phyloP scores from a whole-genome alignment of 495 filamentous ascomycete genomes.

The Pyronema domesticum region DNA sequence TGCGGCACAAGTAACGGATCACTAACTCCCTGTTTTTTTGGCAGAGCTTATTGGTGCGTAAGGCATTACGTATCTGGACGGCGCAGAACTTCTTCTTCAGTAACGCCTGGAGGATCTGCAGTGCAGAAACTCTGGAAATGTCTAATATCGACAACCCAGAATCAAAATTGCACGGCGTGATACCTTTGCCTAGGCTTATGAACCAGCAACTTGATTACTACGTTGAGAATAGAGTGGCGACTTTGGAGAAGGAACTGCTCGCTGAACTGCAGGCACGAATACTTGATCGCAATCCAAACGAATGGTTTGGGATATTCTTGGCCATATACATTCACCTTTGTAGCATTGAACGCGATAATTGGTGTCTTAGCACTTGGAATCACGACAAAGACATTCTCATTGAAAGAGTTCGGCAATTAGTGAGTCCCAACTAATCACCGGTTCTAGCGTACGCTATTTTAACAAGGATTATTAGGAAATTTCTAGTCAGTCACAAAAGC shows the following conservation, averaged over 20 bases:
- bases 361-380: slow-evolving; percentile 18
- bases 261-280: slow-evolving; percentile 17
- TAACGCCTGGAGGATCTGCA: slow-evolving; percentile 17
- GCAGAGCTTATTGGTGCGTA: slow-evolving; percentile 13
- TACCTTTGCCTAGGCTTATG: slow-evolving; percentile 15
- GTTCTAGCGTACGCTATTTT: background rate
- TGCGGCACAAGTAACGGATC: background rate
- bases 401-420: slow-evolving; percentile 10
- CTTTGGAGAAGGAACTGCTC: slow-evolving; percentile 19
- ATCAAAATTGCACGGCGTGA: slow-evolving; percentile 16
- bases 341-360: slow-evolving; percentile 19
- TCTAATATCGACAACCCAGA: slow-evolving; percentile 12
- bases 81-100: slow-evolving; percentile 23
- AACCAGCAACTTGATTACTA: slow-evolving; percentile 21
- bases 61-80: slow-evolving; percentile 22
- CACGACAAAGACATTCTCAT: slow-evolving; percentile 7
- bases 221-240: slow-evolving; percentile 16
- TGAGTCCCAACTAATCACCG: slow-evolving; percentile 3
- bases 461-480: background rate
- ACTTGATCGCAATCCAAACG: slow-evolving; percentile 16
- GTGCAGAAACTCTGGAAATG: slow-evolving; percentile 14
- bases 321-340: slow-evolving; percentile 15
- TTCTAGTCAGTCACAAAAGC: slow-evolving; percentile 6
- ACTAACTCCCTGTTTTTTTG: background rate
- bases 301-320: slow-evolving; percentile 25